Conservation (phyloP, 2,329 filamentous ascomycete species). For the Hypoxylon sp. region DNA sequence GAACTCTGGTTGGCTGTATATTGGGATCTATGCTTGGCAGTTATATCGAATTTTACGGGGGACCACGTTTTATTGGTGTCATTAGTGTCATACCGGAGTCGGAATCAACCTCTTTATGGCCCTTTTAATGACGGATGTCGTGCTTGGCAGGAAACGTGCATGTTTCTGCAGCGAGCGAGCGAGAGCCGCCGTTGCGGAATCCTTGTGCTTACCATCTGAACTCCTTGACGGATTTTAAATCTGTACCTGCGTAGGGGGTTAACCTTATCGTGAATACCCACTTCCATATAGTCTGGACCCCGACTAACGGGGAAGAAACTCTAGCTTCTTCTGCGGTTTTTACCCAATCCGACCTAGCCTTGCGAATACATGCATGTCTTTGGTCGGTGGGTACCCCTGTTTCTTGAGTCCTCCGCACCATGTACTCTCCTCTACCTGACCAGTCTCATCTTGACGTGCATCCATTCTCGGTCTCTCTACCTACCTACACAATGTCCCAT, state of each 20-base stretch:
- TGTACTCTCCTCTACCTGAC: conserved; percentile 28
- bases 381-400: conserved; percentile 12
- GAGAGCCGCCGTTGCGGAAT: conserved; percentile 20
- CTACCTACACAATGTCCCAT: conserved; percentile 30
- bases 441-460: conserved; percentile 27
- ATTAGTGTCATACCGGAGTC: conserved; percentile 25
- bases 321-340: background rate
- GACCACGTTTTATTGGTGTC: conserved; percentile 29
- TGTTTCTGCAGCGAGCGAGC: conserved; percentile 25
- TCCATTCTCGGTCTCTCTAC: conserved; percentile 14
- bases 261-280: conserved; percentile 29
- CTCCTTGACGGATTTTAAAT: conserved; percentile 22
- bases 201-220: conserved; percentile 28
- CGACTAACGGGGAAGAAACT: conserved; percentile 4
- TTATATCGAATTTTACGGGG: conserved; percentile 17
- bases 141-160: conserved; percentile 29
- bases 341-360: conserved; percentile 13
- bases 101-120: conserved; percentile 13
- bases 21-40: conserved; percentile 27
- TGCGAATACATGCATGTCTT: conserved; percentile 3
- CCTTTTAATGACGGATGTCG: conserved; percentile 23
- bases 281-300: conserved; percentile 15
- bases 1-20: too few relatives aligned
- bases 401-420: conserved; percentile 19
- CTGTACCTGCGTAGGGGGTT: conserved; percentile 28